A percentile compares a stretch with the other conserved stretches of the same genome.
These are phyloP conservation scores for Myriosclerotinia duriaeana DNA, from an alignment of 2,329 filamentous ascomycete genomes.

Conservation along the genomic window DNA sequence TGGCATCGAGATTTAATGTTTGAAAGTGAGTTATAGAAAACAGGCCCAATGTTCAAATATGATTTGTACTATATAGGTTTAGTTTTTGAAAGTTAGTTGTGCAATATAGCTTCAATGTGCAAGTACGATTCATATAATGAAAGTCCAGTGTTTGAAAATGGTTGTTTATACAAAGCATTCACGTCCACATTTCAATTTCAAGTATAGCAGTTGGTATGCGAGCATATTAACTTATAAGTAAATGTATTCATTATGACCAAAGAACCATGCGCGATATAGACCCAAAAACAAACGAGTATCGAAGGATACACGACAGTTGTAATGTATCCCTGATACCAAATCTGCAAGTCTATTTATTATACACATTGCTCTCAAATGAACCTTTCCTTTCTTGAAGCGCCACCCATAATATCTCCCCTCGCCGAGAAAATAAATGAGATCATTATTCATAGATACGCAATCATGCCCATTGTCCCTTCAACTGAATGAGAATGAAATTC, in stretches of 20 bases:
- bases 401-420: background rate
- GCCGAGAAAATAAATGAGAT: background rate
- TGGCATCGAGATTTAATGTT: no score
- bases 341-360: slow-evolving; percentile 2
- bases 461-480: background rate
- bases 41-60: no score
- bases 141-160: no score
- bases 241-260: background rate
- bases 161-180: no score
- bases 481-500: background rate
- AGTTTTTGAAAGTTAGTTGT: no score
- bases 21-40: no score
- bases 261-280: background rate
- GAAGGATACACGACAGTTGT: background rate
- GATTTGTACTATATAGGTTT: no score
- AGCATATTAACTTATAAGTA: background rate
- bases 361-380: background rate
- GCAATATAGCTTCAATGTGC: no score
- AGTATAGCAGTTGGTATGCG: background rate
- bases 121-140: no score
- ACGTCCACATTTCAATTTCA: background rate
- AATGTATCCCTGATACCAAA: background rate
- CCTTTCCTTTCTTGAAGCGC: background rate
- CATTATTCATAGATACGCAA: background rate
- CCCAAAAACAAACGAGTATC: background rate